These are phyloP conservation scores for Colletotrichum caudatum DNA, from an alignment of 2,329 filamentous ascomycete genomes.

Conservation along the genomic window DNA sequence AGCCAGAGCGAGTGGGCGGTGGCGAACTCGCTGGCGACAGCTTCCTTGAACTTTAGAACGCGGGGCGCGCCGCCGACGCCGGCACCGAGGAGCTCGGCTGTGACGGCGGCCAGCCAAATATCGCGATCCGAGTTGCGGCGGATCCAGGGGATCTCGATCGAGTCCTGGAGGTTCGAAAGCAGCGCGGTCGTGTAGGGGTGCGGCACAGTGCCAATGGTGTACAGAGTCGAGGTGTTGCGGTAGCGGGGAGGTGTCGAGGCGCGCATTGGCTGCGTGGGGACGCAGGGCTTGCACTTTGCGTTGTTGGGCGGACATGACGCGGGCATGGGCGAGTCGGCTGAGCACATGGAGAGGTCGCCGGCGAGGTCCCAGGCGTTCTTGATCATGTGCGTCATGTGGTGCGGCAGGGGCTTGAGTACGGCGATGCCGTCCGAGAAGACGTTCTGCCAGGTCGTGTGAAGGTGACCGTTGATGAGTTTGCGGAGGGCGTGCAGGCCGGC, in stretches of 20 bases:
- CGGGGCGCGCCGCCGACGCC: conserved; percentile 73
- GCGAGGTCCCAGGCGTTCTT: conserved; percentile 79
- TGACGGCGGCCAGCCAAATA: conserved; percentile 80
- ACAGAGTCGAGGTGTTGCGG: conserved; percentile 77
- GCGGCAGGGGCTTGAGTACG: conserved; percentile 82
- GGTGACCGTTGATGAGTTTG: conserved; percentile 83
- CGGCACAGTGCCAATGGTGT: conserved; percentile 88
- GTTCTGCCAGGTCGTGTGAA: conserved; percentile 88
- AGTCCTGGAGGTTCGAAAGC: conserved; percentile 71
- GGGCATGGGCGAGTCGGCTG: conserved; percentile 75
- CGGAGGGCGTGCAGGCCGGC: conserved; percentile 75
- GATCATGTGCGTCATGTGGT: conserved; percentile 80
- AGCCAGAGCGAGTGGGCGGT: conserved; percentile 81
- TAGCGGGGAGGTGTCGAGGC: conserved; percentile 76
- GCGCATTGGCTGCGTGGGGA: conserved; percentile 71
- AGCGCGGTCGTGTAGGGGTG: conserved; percentile 89
- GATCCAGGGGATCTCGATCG: conserved; percentile 73
- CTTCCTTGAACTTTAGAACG: conserved; percentile 82
- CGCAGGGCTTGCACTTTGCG: conserved; percentile 80
- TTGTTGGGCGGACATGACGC: conserved; percentile 87
- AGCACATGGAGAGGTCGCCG: conserved; percentile 79
- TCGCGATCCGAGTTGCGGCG: conserved; percentile 79
- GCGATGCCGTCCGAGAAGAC: conserved; percentile 81
- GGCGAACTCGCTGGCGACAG: conserved; percentile 77
- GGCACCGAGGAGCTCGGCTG: conserved; percentile 74